These are phyloP conservation scores for Calonectria crousiana DNA, from an alignment of 2,329 filamentous ascomycete genomes.

Conservation along the genomic window DNA sequence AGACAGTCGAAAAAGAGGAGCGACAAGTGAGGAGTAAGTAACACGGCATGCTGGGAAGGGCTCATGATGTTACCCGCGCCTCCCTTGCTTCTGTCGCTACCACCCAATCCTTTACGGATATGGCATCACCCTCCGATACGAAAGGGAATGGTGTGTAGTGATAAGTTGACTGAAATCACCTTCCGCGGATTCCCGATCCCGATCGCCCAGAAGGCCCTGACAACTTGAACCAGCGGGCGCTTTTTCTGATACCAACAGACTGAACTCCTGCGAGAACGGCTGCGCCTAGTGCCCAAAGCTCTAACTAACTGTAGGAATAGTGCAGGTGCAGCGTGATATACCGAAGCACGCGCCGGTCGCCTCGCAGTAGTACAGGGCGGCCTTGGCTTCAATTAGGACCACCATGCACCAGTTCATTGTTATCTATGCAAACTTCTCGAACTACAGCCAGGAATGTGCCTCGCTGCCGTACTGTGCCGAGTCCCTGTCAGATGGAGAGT, in stretches of 20 bases:
- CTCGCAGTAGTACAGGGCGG: not conserved
- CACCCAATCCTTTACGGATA: not conserved
- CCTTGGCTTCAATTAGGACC: not conserved
- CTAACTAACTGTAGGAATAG: not conserved
- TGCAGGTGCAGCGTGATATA: not conserved
- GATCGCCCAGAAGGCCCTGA: not conserved
- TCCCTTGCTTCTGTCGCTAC: not conserved
- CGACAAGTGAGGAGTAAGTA: not conserved
- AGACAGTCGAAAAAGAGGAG: not conserved
- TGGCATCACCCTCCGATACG: not conserved
- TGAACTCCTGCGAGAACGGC: not conserved
- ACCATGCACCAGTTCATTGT: not conserved
- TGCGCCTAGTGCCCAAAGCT: not conserved
- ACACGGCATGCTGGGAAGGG: not conserved
- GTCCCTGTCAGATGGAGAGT: not conserved
- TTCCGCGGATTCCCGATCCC: slow-evolving; percentile 2
- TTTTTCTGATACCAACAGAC: not conserved
- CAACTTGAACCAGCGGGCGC: not conserved
- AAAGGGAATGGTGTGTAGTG: not conserved
- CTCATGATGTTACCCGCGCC: not conserved
- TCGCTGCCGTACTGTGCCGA: not conserved
- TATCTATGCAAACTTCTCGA: not conserved
- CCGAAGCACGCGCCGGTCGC: not conserved
- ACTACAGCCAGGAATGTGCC: not conserved
- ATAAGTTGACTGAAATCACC: not conserved